Percentiles rank a stretch among this genome's conserved stretches.
Conservation (phyloP, 257 asterid species). For the Solanum infundibuliforme region DNA sequence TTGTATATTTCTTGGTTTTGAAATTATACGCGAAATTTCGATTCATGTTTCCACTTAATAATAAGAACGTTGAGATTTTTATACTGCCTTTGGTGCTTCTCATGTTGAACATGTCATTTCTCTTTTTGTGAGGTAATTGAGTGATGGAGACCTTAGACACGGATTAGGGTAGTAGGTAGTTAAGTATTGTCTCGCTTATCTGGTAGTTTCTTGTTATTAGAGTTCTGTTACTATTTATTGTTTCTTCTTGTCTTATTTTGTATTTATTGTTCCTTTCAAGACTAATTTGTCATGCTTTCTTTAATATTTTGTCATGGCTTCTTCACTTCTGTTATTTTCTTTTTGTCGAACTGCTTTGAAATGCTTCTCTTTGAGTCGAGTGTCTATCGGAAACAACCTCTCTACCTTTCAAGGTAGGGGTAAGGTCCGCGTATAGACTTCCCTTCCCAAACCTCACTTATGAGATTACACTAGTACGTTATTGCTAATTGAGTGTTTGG, state of each 20-base stretch:
- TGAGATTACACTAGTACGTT: not conserved
- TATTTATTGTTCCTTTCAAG: no score
- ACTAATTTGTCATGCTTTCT: not conserved
- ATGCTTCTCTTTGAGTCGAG: not conserved
- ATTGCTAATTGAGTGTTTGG: not conserved
- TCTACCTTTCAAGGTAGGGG: not conserved
- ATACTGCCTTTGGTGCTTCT: not conserved
- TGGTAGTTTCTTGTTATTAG: not conserved
- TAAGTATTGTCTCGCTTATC: not conserved
- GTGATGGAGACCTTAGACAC: not conserved
- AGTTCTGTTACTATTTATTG: not conserved
- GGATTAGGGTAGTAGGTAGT: not conserved
- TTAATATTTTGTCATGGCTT: not conserved
- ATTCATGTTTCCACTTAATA: not conserved
- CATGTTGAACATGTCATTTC: not conserved
- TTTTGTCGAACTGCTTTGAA: not conserved
- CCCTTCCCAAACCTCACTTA: not conserved
- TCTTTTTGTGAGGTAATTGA: not conserved
- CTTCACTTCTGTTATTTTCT: no score
- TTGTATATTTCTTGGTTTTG: not conserved
- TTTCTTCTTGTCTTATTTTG: no score
- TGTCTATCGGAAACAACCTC: not conserved
- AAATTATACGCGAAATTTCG: not conserved
- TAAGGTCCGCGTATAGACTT: fast-evolving
- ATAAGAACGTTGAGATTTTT: not conserved